A percentile compares a stretch with the other conserved stretches of the same genome.
phyloP scores from a whole-genome alignment of 2,329 filamentous ascomycete species.

The Alternaria ethzedia region DNA sequence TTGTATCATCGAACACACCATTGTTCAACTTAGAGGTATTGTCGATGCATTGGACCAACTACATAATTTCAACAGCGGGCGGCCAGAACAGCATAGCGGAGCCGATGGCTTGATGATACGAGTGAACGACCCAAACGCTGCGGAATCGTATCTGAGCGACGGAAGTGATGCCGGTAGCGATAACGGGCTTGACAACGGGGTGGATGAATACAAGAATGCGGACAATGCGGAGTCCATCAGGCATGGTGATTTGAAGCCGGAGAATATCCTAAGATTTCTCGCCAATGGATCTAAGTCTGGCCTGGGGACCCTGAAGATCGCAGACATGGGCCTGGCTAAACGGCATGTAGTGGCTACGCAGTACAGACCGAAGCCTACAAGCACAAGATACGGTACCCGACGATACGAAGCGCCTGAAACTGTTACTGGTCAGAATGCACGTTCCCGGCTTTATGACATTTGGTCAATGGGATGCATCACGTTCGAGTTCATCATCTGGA shows the following conservation, averaged over 20 bases:
- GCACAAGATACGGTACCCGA: conserved; percentile 14
- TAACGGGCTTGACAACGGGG: background rate
- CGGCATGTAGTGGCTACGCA: conserved; percentile 9
- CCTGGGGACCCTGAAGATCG: conserved; percentile 22
- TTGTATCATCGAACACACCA: background rate
- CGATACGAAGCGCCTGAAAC: conserved; percentile 26
- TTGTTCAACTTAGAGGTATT: conserved; percentile 20
- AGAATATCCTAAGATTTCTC: conserved; percentile 28
- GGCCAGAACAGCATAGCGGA: background rate
- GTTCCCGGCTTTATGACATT: conserved; percentile 27
- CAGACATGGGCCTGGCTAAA: conserved; percentile 22
- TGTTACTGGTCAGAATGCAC: background rate
- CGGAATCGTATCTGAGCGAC: background rate
- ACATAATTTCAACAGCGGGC: conserved; percentile 12
- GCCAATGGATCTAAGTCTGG: background rate
- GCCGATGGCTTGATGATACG: background rate
- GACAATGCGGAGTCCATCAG: conserved; percentile 1
- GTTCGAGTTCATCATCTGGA: conserved; percentile 33
- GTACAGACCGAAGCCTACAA: background rate
- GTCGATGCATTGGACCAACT: conserved; percentile 19
- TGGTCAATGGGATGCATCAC: conserved; percentile 39
- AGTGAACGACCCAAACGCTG: background rate
- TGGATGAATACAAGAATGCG: background rate
- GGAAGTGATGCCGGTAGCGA: background rate
- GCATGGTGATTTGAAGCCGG: conserved; percentile 34